These are phyloP conservation scores for Sarocladium oryzae DNA, from an alignment of 2,329 filamentous ascomycete genomes.

Conservation along the genomic window DNA sequence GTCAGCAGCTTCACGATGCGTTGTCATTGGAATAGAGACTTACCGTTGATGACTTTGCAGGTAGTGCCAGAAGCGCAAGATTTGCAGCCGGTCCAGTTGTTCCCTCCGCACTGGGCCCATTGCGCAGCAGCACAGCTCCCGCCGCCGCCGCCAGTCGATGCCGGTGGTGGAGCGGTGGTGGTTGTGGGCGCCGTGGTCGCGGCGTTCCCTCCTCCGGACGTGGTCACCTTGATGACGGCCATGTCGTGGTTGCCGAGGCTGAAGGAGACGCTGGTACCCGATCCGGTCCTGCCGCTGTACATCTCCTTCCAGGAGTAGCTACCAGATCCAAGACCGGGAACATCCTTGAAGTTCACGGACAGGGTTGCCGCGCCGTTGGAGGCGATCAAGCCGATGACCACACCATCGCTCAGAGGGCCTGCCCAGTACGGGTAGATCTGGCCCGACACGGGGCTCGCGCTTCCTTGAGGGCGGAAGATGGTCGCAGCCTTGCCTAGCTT, in stretches of 20 bases:
- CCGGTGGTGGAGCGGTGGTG: background rate
- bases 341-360: slow-evolving; percentile 36
- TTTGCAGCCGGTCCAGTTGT: slow-evolving; percentile 2
- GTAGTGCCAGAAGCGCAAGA: background rate
- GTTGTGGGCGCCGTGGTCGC: background rate
- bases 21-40: background rate
- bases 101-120: slow-evolving; percentile 5
- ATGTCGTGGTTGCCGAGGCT: slow-evolving; percentile 19
- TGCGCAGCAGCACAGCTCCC: background rate
- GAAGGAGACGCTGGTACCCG: slow-evolving; percentile 16
- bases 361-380: slow-evolving; percentile 33
- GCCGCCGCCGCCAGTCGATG: background rate
- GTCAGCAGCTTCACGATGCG: background rate
- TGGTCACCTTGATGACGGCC: slow-evolving; percentile 19
- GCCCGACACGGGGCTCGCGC: slow-evolving; percentile 32
- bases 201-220: background rate
- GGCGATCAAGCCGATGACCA: slow-evolving; percentile 29
- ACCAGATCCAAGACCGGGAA: slow-evolving; percentile 29
- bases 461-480: slow-evolving; percentile 16
- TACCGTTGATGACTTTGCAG: slow-evolving; percentile 2
- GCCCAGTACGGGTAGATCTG: slow-evolving; percentile 36
- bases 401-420: slow-evolving; percentile 28
- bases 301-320: slow-evolving; percentile 33
- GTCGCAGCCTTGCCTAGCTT: slow-evolving; percentile 18
- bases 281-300: slow-evolving; percentile 20